Evolutionary conservation across 352 stramenopile genomes (phyloP).

Genomic region (Globisporangium parvum): DNA sequence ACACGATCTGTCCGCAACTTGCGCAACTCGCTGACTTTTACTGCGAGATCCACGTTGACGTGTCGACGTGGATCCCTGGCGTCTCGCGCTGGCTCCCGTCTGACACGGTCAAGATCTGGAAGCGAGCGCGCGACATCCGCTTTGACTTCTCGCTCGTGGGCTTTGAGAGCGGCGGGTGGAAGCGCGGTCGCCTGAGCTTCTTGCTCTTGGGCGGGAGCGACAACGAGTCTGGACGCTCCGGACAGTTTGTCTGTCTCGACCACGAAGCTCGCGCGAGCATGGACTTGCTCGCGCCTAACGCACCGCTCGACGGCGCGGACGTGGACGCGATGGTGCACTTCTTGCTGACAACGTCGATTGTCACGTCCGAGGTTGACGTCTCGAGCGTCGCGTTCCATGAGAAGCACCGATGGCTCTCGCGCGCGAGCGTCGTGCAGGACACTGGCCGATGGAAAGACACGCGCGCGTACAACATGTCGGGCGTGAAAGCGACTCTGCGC

Average conservation of each 20-base stretch:
- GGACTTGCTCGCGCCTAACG: constrained; percentile 29
- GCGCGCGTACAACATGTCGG: constrained; percentile 42
- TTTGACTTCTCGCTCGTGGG: constrained; percentile 64
- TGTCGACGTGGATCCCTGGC: constrained; percentile 68
- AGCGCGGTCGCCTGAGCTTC: constrained; percentile 61
- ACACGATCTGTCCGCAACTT: constrained; percentile 35
- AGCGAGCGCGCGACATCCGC: constrained; percentile 46
- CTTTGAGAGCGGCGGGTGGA: constrained; percentile 55
- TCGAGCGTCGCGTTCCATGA: constrained; percentile 32
- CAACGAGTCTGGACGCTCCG: constrained; percentile 8
- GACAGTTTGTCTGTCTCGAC: constrained; percentile 50
- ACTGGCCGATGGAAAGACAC: constrained; percentile 51
- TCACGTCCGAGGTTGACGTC: constrained; percentile 43
- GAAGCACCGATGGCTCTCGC: constrained; percentile 47
- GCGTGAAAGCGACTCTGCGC: constrained; percentile 31
- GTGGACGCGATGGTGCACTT: constrained; percentile 56
- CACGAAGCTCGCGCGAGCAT: constrained; percentile 40
- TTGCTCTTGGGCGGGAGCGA: constrained; percentile 28
- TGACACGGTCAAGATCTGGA: constrained; percentile 76
- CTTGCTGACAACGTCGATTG: constrained; percentile 48
- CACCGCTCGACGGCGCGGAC: constrained; percentile 25
- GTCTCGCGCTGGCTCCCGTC: constrained; percentile 64
- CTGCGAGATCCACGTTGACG: constrained; percentile 55
- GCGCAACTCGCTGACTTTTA: constrained; percentile 54
- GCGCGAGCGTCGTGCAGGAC: constrained; percentile 27